phyloP scores from a whole-genome alignment of 2,329 filamentous ascomycete species.

The Zopfia rhizophila region DNA sequence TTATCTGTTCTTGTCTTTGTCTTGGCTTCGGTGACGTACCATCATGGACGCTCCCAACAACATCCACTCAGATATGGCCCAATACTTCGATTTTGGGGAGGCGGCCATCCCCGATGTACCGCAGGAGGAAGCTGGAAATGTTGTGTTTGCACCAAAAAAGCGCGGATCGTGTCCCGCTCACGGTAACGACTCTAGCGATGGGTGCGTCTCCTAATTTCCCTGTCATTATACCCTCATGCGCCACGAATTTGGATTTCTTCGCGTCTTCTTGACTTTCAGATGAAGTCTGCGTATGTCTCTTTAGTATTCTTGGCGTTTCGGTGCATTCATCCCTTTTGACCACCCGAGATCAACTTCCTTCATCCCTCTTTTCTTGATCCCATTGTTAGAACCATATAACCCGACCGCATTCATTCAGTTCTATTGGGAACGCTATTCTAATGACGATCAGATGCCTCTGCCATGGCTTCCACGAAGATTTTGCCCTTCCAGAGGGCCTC shows the following conservation, averaged over 20 bases:
- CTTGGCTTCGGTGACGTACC: neutral
- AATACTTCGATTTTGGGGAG: constrained; percentile 53
- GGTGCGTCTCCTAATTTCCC: constrained; percentile 24
- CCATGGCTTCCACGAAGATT: constrained; percentile 26
- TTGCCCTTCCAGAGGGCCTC: constrained; percentile 14
- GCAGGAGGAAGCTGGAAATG: constrained; percentile 21
- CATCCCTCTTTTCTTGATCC: too few species aligned
- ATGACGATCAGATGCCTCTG: constrained; percentile 33
- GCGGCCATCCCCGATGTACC: constrained; percentile 42
- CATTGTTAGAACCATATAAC: too few species aligned
- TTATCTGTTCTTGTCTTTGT: neutral
- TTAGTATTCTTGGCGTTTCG: too few species aligned
- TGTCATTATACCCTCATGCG: neutral
- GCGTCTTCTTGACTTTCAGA: too few species aligned
- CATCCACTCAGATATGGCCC: constrained; percentile 41
- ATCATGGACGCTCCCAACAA: constrained; percentile 11
- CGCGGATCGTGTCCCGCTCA: constrained; percentile 31
- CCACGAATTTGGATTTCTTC: too few species aligned
- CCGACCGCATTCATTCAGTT: too few species aligned
- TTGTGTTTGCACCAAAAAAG: constrained; percentile 8
- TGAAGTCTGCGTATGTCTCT: too few species aligned
- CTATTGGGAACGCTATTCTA: constrained; percentile 11
- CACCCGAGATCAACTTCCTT: too few species aligned
- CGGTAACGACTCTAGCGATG: constrained; percentile 30
- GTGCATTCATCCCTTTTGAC: too few species aligned